These are phyloP conservation scores for Leucosporidium scottii DNA, from an alignment of 768 basidiomycete genomes.

Conservation along the genomic window DNA sequence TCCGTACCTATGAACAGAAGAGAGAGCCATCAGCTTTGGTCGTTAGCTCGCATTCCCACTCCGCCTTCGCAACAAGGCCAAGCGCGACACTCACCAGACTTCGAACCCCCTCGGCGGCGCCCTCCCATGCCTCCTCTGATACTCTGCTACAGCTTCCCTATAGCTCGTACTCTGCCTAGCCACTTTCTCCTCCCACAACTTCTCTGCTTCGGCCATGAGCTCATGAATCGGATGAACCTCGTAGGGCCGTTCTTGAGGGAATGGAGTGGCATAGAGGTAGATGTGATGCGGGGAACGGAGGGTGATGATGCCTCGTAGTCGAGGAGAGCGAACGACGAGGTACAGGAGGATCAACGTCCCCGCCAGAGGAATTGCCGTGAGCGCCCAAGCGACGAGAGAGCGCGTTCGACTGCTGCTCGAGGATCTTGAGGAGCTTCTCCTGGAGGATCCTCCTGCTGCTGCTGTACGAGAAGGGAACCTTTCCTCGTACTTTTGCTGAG, in stretches of 20 bases:
- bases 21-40: background rate
- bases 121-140: conserved; percentile 64
- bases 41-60: background rate
- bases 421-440: too few species aligned
- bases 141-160: conserved; percentile 68
- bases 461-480: too few species aligned
- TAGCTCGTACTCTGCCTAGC: conserved; percentile 70
- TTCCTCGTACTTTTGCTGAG: too few species aligned
- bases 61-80: too few species aligned
- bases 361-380: too few species aligned
- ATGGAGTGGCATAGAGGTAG: background rate
- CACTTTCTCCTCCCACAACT: conserved; percentile 49
- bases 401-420: too few species aligned
- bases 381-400: too few species aligned
- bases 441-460: too few species aligned
- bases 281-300: background rate
- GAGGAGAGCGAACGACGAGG: too few species aligned
- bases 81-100: conserved; percentile 50
- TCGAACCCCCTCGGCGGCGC: conserved; percentile 84
- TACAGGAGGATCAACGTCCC: too few species aligned
- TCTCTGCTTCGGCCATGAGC: background rate
- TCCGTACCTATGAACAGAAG: conserved; percentile 40
- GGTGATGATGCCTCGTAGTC: too few species aligned
- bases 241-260: background rate
- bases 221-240: background rate